Evolutionary conservation across 2,329 filamentous ascomycete genomes (phyloP).

Genomic region (Emericellopsis atlantica): DNA sequence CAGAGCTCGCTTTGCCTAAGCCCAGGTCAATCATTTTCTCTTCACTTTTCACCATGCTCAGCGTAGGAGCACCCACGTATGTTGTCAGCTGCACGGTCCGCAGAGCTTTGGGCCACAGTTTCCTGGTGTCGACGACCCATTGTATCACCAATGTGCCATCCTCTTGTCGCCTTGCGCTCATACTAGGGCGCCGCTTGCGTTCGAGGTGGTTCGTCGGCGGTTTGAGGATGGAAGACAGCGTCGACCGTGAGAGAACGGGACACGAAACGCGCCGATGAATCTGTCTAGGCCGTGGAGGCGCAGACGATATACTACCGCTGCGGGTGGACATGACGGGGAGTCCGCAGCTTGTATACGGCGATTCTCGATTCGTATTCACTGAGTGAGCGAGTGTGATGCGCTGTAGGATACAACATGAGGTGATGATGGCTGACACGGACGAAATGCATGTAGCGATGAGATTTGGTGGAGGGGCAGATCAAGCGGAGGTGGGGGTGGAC

Average conservation of each 20-base stretch:
- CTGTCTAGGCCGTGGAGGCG: background rate
- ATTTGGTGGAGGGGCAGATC: background rate
- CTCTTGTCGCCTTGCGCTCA: slow-evolving; percentile 9
- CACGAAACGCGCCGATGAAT: background rate
- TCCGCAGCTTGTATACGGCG: background rate
- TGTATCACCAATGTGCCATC: slow-evolving; percentile 30
- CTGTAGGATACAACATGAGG: too few species aligned
- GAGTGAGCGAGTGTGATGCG: too few species aligned
- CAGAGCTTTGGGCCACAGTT: slow-evolving; percentile 39
- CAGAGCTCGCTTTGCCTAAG: slow-evolving; percentile 40
- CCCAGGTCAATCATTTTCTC: background rate
- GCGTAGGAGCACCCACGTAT: slow-evolving; percentile 21
- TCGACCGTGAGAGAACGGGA: background rate
- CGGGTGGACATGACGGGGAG: background rate
- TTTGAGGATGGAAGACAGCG: background rate
- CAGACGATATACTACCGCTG: background rate
- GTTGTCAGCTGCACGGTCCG: slow-evolving; percentile 33
- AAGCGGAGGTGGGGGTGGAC: background rate
- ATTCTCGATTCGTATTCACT: background rate
- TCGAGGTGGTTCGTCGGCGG: background rate
- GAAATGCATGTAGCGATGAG: background rate
- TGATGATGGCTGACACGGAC: background rate
- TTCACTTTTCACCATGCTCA: too few species aligned
- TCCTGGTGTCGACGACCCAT: slow-evolving; percentile 50
- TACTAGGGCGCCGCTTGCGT: background rate